phyloP scores from a whole-genome alignment of 805 yeast genomes.

The Starmerella stellata region DNA sequence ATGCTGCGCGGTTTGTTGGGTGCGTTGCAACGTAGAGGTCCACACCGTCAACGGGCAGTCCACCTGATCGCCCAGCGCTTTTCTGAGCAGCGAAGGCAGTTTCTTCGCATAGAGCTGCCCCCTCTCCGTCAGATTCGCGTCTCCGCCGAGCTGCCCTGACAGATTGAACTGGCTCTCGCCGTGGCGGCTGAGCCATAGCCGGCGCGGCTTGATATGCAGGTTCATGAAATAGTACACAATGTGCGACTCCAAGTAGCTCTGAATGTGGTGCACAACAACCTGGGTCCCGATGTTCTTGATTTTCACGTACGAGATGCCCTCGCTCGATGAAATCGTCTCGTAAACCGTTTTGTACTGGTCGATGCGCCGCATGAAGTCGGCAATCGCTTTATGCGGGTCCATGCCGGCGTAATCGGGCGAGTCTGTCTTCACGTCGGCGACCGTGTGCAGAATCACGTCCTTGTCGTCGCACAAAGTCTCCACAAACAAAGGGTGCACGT shows the following conservation, averaged over 20 bases:
- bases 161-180: slow-evolving; percentile 88
- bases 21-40: slow-evolving; percentile 83
- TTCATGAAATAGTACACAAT: slow-evolving; percentile 94
- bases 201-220: slow-evolving; percentile 76
- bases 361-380: slow-evolving; percentile 59
- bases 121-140: slow-evolving; percentile 64
- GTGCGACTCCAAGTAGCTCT: slow-evolving; percentile 74
- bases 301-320: slow-evolving; percentile 56
- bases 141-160: slow-evolving; percentile 93
- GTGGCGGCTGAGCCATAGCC: slow-evolving; percentile 86
- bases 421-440: slow-evolving; percentile 69
- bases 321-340: slow-evolving; percentile 46
- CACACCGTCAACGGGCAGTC: slow-evolving; percentile 61
- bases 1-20: slow-evolving; percentile 77
- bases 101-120: slow-evolving; percentile 70
- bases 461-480: slow-evolving; percentile 84
- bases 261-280: slow-evolving; percentile 71
- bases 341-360: slow-evolving; percentile 54
- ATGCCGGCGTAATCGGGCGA: slow-evolving; percentile 62
- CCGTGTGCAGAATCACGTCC: slow-evolving; percentile 57
- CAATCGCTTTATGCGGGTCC: slow-evolving; percentile 53
- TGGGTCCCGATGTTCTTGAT: slow-evolving; percentile 75
- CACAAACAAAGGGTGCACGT: slow-evolving; percentile 75
- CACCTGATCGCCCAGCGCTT: slow-evolving; percentile 30
- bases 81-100: slow-evolving; percentile 56